A percentile compares a stretch with the other conserved stretches of the same genome.
Evolutionary conservation across 208 protist species (phyloP).

Genomic region (Histomonas meleagridis): DNA sequence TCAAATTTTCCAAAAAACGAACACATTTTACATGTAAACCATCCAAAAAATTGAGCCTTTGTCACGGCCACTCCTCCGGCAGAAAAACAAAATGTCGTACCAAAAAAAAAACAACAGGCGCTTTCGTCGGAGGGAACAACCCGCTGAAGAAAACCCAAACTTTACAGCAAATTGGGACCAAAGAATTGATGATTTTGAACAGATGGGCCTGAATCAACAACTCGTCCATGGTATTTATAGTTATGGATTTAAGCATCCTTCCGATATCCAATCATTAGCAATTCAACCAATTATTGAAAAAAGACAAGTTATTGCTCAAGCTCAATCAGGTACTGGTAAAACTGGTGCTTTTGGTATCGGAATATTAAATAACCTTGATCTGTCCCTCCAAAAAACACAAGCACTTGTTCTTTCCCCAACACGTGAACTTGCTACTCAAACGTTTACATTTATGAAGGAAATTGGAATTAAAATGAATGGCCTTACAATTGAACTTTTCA

Average conservation of each 20-base stretch:
- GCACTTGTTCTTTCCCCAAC: slow-evolving; percentile 86
- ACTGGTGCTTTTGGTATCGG: slow-evolving; percentile 82
- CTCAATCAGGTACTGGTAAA: slow-evolving; percentile 93
- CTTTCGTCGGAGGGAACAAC: no score
- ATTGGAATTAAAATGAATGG: slow-evolving; percentile 84
- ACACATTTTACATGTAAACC: no score
- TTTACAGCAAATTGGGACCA: slow-evolving; percentile 25
- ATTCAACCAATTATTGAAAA: slow-evolving; percentile 61
- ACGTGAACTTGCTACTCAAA: slow-evolving; percentile 87
- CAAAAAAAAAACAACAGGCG: no score
- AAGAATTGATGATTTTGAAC: slow-evolving; percentile 68
- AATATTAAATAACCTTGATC: slow-evolving; percentile 46
- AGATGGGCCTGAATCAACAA: slow-evolving; percentile 86
- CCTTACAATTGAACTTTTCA: slow-evolving; percentile 55
- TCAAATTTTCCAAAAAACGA: no score
- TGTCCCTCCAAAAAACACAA: slow-evolving; percentile 63
- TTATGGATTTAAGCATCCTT: slow-evolving; percentile 89
- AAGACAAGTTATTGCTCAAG: slow-evolving; percentile 86
- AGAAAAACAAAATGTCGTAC: no score
- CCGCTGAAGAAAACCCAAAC: neutral
- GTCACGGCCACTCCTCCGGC: no score
- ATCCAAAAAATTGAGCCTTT: no score
- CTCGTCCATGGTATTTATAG: slow-evolving; percentile 88
- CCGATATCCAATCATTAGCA: slow-evolving; percentile 89
- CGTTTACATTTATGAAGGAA: slow-evolving; percentile 63